phyloP scores from a whole-genome alignment of 148 eudicot genomes.

The Pouteria glomerata region DNA sequence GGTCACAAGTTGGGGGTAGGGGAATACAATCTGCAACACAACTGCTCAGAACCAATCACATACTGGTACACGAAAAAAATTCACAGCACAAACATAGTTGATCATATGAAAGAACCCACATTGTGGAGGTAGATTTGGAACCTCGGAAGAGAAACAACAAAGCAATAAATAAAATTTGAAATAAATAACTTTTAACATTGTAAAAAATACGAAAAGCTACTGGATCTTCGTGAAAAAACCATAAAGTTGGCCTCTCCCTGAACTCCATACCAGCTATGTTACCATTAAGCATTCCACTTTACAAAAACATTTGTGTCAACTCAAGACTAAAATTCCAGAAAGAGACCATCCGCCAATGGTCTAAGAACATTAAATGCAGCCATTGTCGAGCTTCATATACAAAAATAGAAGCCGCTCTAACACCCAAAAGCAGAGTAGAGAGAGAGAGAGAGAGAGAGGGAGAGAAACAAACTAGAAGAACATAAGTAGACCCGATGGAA shows the following conservation, averaged over 20 bases:
- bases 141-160: neutral
- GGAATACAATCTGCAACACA: too few species aligned
- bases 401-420: neutral
- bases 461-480: neutral
- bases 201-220: neutral
- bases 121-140: neutral
- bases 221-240: neutral
- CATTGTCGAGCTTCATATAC: neutral
- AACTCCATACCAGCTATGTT: neutral
- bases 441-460: neutral
- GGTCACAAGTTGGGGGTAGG: too few species aligned
- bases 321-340: neutral
- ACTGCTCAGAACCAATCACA: neutral
- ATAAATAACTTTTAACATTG: neutral
- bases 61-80: neutral
- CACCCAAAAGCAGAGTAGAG: neutral
- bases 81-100: too few species aligned
- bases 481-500: neutral
- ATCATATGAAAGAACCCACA: too few species aligned
- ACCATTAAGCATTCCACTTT: neutral
- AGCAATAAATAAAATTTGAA: too few species aligned
- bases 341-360: neutral
- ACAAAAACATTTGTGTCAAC: neutral
- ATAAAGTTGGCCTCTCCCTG: neutral
- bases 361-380: neutral